Conservation (phyloP, 371 early-diverging fungal species). For the Lichtheimia hyalospora region DNA sequence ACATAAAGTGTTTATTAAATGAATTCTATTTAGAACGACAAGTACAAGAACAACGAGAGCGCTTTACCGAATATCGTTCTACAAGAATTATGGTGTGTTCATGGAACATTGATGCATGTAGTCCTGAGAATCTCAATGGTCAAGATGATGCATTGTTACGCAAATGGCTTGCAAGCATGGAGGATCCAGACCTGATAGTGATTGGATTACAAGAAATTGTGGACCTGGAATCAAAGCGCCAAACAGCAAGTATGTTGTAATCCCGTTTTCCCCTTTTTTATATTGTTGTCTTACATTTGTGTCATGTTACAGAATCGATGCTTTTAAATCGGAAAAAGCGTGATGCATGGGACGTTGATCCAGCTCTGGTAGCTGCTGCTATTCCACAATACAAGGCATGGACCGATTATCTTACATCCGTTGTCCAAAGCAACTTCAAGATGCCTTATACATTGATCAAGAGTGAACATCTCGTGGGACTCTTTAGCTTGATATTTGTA, state of each 20-base stretch:
- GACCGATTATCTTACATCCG: slow-evolving; percentile 42
- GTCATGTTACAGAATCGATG: slow-evolving; percentile 3
- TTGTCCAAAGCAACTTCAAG: slow-evolving; percentile 23
- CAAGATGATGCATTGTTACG: slow-evolving; percentile 40
- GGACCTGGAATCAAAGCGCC: slow-evolving; percentile 76
- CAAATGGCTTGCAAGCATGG: slow-evolving; percentile 52
- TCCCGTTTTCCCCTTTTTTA: not conserved
- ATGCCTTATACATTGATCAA: slow-evolving; percentile 53
- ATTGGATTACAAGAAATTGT: slow-evolving; percentile 89
- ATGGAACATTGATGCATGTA: slow-evolving; percentile 81
- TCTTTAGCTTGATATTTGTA: slow-evolving; percentile 76
- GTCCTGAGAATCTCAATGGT: slow-evolving; percentile 47
- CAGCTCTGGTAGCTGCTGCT: slow-evolving; percentile 26
- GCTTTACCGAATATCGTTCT: slow-evolving; percentile 61
- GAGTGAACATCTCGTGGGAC: slow-evolving; percentile 77
- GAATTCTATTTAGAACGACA: slow-evolving; percentile 8
- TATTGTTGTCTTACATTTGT: too few relatives aligned
- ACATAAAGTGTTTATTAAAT: too few relatives aligned
- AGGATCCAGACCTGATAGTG: slow-evolving; percentile 77
- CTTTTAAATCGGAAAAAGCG: slow-evolving; percentile 11
- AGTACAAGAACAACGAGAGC: slow-evolving; percentile 43
- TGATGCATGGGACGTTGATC: slow-evolving; percentile 2
- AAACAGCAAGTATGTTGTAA: slow-evolving; percentile 58
- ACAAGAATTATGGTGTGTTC: slow-evolving; percentile 68
- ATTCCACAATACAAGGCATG: slow-evolving; percentile 57